These are phyloP conservation scores for Pezicula neosporulosa DNA, from an alignment of 2,329 filamentous ascomycete species.

Conservation along the genomic window DNA sequence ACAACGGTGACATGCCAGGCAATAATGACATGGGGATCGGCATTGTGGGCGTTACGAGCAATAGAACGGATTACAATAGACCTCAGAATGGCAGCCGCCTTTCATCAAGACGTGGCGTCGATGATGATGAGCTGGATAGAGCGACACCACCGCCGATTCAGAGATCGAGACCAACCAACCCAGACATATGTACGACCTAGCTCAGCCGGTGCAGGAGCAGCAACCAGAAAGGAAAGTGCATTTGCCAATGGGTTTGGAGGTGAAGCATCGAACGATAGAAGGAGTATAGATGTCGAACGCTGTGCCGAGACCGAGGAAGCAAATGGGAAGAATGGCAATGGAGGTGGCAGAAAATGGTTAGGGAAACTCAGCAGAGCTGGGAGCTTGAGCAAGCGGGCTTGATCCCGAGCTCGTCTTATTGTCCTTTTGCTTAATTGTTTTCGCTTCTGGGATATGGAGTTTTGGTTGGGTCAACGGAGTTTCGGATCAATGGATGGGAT, in stretches of 20 bases:
- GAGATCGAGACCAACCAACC: constrained; percentile 6
- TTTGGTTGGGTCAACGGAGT: no score
- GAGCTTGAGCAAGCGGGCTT: not conserved
- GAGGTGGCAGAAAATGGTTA: not conserved
- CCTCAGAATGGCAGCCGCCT: not conserved
- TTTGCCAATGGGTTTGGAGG: not conserved
- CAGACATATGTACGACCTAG: constrained; percentile 9
- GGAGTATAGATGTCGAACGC: not conserved
- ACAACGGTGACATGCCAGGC: not conserved
- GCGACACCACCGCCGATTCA: constrained; percentile 26
- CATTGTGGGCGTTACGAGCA: not conserved
- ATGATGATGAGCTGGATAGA: constrained; percentile 11
- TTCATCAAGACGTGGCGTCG: not conserved
- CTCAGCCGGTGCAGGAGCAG: constrained; percentile 9
- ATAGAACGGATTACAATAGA: not conserved
- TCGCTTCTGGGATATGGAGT: no score
- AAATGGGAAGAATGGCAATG: not conserved
- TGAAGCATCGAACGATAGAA: not conserved
- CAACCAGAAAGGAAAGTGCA: not conserved
- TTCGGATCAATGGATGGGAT: no score
- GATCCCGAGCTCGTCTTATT: no score
- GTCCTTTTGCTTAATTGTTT: no score
- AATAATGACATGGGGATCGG: not conserved
- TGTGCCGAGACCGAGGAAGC: not conserved
- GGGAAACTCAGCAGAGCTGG: not conserved